phyloP scores from a whole-genome alignment of 2,329 filamentous ascomycete species.

The Neoascochyta sp. region DNA sequence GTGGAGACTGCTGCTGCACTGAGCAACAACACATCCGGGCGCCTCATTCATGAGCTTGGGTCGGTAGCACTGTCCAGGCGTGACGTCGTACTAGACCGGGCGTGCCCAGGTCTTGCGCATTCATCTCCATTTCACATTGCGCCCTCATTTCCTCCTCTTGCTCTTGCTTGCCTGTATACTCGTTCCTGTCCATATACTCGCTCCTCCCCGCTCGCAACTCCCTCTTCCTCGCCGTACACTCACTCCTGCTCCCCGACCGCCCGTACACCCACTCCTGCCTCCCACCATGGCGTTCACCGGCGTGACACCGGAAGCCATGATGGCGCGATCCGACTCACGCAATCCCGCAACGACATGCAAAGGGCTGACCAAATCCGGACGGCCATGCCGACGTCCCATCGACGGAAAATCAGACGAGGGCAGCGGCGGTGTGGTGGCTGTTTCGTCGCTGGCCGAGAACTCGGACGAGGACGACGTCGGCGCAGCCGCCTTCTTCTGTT shows the following conservation, averaged over 20 bases:
- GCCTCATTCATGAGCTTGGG: too few species aligned
- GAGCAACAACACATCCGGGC: too few species aligned
- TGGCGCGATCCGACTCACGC: conserved; percentile 78
- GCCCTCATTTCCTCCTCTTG: not conserved
- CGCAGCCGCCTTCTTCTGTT: conserved; percentile 72
- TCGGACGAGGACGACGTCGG: conserved; percentile 54
- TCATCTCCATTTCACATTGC: not conserved
- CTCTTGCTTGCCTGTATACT: not conserved
- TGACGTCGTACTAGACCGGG: conserved; percentile 1
- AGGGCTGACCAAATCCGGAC: conserved; percentile 78
- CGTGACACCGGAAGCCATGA: conserved; percentile 71
- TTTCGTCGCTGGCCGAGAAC: conserved; percentile 37
- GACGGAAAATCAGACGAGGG: conserved; percentile 44
- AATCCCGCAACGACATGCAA: conserved; percentile 80
- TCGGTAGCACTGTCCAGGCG: conserved; percentile 8
- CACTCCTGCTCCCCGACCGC: not conserved
- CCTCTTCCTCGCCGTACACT: not conserved
- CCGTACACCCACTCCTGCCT: not conserved
- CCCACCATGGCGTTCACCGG: conserved; percentile 31
- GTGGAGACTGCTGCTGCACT: too few species aligned
- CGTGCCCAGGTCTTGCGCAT: conserved; percentile 1
- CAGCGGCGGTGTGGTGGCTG: conserved; percentile 39
- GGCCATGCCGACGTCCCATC: conserved; percentile 74
- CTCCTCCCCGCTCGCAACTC: not conserved
- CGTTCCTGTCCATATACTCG: not conserved